Percentiles rank a stretch among this genome's conserved stretches.
Conservation (phyloP, 495 filamentous ascomycete species). For the Aspergillus funiculosus region DNA sequence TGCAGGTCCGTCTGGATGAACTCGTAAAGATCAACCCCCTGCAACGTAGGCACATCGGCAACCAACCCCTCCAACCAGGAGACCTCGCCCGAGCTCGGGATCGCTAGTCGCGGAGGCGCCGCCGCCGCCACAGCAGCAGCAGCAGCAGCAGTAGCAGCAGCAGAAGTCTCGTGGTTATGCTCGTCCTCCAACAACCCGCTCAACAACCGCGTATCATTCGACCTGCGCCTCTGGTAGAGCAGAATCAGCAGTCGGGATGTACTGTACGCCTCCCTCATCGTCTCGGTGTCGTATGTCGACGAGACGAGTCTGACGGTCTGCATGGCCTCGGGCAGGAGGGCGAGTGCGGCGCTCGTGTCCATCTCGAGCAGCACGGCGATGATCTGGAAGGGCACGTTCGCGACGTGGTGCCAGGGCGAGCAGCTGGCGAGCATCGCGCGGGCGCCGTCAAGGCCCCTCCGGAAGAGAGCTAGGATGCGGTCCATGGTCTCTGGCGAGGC, state of each 20-base stretch:
- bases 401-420: constrained; percentile 49
- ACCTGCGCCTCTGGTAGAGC: constrained; percentile 33
- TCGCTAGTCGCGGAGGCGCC: no score
- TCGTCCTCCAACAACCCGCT: not conserved
- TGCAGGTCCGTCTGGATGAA: constrained; percentile 30
- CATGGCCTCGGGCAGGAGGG: constrained; percentile 43
- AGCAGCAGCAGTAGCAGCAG: no score
- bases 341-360: constrained; percentile 39
- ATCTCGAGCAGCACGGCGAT: constrained; percentile 47
- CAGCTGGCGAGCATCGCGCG: constrained; percentile 27
- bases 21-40: constrained; percentile 31
- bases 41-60: constrained; percentile 35
- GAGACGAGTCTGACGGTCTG: constrained; percentile 38
- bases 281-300: constrained; percentile 36
- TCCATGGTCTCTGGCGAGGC: constrained; percentile 24
- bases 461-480: constrained; percentile 23
- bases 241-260: constrained; percentile 39
- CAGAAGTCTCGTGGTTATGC: no score
- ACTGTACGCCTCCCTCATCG: constrained; percentile 43
- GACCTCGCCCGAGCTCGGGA: constrained; percentile 25
- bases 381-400: constrained; percentile 49
- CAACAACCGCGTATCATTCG: constrained; percentile 16
- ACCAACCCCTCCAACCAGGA: constrained; percentile 35
- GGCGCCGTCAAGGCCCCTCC: constrained; percentile 27
- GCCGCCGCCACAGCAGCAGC: no score